These are phyloP conservation scores for Ciborinia camelliae DNA, from an alignment of 2,329 filamentous ascomycete species.

Conservation along the genomic window DNA sequence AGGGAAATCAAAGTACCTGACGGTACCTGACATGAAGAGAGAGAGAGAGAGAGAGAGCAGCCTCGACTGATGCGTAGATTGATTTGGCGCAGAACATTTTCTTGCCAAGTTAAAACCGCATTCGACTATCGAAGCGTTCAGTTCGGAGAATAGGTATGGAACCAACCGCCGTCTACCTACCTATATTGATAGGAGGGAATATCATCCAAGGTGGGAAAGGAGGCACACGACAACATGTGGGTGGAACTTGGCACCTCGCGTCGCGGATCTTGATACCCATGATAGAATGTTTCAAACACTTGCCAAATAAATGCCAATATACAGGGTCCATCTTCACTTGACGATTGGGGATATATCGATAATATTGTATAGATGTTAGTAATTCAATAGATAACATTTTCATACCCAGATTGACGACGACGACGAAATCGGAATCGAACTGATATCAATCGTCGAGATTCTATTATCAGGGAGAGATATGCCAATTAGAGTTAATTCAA, in stretches of 20 bases:
- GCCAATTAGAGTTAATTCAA: conserved; percentile 4
- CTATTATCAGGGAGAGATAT: conserved; percentile 16
- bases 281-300: neutral
- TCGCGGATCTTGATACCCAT: neutral
- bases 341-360: neutral
- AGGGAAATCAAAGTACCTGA: neutral
- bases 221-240: neutral
- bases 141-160: neutral
- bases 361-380: no score
- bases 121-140: neutral
- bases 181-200: neutral
- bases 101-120: neutral
- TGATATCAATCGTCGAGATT: conserved; percentile 16
- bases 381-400: neutral
- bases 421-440: no score
- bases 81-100: neutral
- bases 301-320: neutral
- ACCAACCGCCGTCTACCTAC: neutral
- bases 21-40: neutral
- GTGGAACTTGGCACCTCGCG: neutral
- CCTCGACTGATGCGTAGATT: neutral
- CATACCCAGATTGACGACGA: neutral
- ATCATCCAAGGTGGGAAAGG: neutral
- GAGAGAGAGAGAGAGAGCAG: neutral
- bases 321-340: neutral